Evolutionary conservation across 352 stramenopile genomes (phyloP), one percentile per base, ranked within the genome.

Genomic region (Phytophthora brassicae): DNA sequence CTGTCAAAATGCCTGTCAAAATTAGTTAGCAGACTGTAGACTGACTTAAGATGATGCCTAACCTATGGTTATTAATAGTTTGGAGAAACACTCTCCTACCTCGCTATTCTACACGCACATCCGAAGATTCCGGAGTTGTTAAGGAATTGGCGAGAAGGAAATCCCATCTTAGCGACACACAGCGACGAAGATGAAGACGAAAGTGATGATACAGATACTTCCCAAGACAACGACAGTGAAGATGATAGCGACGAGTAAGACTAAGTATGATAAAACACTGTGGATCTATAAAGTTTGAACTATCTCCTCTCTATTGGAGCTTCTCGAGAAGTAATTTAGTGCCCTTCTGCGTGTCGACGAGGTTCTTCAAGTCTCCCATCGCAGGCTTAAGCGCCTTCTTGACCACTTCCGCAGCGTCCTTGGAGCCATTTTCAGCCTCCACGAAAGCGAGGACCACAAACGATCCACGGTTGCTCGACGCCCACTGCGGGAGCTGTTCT

Each of bases 261-360:
- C 12, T 69, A 20, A 43, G 48, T 50, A 47, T 35, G 64, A 60
- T 60, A 70, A 58, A 72, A 29, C n/a, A 6, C 20, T 54, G 59
- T 59, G 33, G 62, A 75, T 75, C 66, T 79, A 79, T 79, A 71
- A 76, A 79, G 60, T 68, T 60, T 59, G 60, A 64, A 47, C 44
- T 59, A 67, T 23, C 50, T 60, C 41, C 61, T 65, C 47, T 56
- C 57, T 84, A 84, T 73, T 85, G 64, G 48, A 95, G 83, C 65
- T 93, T 93, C 63, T 90, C 84, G 53, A 92, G 68, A 65, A 95
- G 75, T 77, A 95, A 75, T 68, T 88, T 90, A 51, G 83, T 93
- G 52, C 86, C 86, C 48, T 77, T 86, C 70, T 92, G 83, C 59
- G 60, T 35, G 36, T 76, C 74, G 11, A 64, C 57, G 26, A 89